Evolutionary conservation across 2,329 filamentous ascomycete species (phyloP), one percentile per base, ranked within the genome.

Genomic region (Fusarium transvaalense): DNA sequence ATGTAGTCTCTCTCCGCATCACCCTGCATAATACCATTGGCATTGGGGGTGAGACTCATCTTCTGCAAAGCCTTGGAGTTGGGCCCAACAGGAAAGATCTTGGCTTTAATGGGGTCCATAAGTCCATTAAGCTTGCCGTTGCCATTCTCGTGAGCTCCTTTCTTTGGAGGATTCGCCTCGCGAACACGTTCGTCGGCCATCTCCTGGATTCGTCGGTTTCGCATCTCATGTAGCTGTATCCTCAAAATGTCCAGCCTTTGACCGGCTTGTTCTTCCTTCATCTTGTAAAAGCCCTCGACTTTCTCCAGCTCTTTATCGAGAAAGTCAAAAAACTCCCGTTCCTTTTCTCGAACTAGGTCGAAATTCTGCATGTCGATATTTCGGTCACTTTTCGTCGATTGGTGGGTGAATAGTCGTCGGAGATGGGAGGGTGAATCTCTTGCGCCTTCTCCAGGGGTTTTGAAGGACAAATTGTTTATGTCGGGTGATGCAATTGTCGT

Each of bases 211-310:
- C 95, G 89, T 15, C 91, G 88, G 76, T 97, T 93, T 43, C 94
- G 88, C 93, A 98, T 97, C 73, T 97, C 92, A 76, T 97, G 94
- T 32, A 99, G 84, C 77, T 99, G 96, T 52, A 94, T 89, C 41
- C 92, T 88, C 46, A 99, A 83, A 6, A 91, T 78, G 1, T 83
- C 81, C 25, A 97, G 82, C 3, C 94, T 88, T 56, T 90, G 82
- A 0, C 89, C 91, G 0, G 95, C 93, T 76, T 97, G 93, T 29
- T 92, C 86, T 76, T 99, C 96, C 76, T 97, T 97, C 70, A 88
- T 82, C 71, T 88, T 89, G 82, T 98, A 98, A 75, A 99, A 99
- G 0, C 83, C 81, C 76, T 99, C 94, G 13, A 99, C 93, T 80
- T 98, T 99, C n/a, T 90, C 85, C 15, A 99, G 83, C 79, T 99